Conservation (phyloP, 23 red algal genomes). For the Gracilaria vermiculophylla region DNA sequence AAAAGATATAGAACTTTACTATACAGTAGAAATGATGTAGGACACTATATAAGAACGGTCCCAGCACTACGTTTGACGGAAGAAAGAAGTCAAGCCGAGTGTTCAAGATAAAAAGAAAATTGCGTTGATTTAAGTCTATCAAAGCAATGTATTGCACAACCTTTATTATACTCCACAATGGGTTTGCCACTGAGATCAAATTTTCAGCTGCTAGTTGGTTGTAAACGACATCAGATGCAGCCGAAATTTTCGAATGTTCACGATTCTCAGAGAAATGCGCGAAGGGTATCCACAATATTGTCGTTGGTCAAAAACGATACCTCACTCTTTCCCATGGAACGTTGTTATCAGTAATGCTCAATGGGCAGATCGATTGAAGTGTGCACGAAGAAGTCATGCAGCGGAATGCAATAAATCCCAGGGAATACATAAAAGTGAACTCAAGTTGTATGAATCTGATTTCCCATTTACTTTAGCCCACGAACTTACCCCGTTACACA, state of each 20-base stretch:
- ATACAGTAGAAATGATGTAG: too few species aligned
- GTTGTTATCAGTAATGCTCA: slow-evolving; percentile 77
- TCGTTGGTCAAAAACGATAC: slow-evolving; percentile 19
- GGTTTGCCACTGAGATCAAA: slow-evolving; percentile 58
- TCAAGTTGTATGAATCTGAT: slow-evolving; percentile 47
- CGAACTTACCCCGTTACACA: slow-evolving; percentile 37
- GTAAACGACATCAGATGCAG: slow-evolving; percentile 1
- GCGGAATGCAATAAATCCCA: slow-evolving; percentile 52
- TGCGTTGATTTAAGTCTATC: too few species aligned
- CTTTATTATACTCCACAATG: too few species aligned
- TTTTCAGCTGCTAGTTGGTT: slow-evolving; percentile 77
- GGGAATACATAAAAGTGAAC: slow-evolving; percentile 61
- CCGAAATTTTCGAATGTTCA: slow-evolving; percentile 77
- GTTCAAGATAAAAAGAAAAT: too few species aligned
- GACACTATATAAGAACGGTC: too few species aligned
- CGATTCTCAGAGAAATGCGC: slow-evolving; percentile 69
- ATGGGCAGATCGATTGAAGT: slow-evolving; percentile 64
- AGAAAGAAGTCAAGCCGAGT: too few species aligned
- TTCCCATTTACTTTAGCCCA: slow-evolving; percentile 47
- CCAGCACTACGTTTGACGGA: too few species aligned
- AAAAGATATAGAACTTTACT: too few species aligned
- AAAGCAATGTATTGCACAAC: too few species aligned
- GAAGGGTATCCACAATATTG: slow-evolving; percentile 42
- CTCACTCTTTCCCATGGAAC: slow-evolving; percentile 77
- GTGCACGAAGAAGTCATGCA: slow-evolving; percentile 67